phyloP scores from a whole-genome alignment of 305 asterid species.

The Lippia alba region DNA sequence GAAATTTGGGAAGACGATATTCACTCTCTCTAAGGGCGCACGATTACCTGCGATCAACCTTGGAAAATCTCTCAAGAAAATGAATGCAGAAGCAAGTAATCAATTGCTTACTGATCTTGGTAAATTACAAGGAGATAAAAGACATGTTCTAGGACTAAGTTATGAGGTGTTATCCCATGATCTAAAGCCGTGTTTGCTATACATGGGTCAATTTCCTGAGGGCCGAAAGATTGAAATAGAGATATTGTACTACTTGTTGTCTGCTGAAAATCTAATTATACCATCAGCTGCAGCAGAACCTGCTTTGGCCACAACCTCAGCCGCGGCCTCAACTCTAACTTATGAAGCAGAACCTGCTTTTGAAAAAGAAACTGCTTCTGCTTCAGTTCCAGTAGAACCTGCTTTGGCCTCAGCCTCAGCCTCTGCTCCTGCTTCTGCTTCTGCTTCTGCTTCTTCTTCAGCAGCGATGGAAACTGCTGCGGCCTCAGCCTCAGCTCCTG shows the following conservation, averaged over 20 bases:
- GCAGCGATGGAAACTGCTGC: neutral
- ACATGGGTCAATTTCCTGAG: slow-evolving; percentile 7
- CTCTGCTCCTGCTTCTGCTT: no score
- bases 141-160: neutral
- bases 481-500: no score
- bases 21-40: neutral
- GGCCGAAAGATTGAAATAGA: slow-evolving; percentile 12
- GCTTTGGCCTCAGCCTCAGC: no score
- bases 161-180: slow-evolving; percentile 13
- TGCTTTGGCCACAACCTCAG: no score
- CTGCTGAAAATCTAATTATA: slow-evolving; percentile 12
- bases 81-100: neutral
- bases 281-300: neutral
- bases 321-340: no score
- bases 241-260: slow-evolving; percentile 5
- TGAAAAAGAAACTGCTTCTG: no score
- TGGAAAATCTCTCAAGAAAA: neutral
- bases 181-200: slow-evolving; percentile 22
- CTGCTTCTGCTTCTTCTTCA: no score
- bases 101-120: neutral
- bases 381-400: no score
- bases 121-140: neutral
- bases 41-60: neutral
- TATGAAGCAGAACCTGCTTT: no score
- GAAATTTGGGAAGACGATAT: slow-evolving; percentile 1